Base-by-base conservation (phyloP, 2,329 filamentous ascomycete genomes). In the Xylogone sp. region DNA sequence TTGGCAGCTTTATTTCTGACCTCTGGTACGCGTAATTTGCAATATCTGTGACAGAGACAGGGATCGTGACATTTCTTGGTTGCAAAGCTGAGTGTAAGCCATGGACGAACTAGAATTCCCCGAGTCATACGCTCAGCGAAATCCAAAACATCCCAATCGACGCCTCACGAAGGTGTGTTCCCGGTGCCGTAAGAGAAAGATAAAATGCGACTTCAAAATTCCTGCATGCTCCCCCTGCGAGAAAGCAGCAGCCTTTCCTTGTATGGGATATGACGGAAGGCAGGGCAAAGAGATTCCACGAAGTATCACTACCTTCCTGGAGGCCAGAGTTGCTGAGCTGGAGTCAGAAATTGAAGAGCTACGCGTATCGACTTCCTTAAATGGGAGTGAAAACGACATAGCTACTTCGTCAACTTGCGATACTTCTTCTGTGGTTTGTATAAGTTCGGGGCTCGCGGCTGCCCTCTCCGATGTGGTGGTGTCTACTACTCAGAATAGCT, bases 101-200 rank as follows among this genome's bases (percentile, higher is more conserved):
- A 39, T 39, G 34, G 34, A 39, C n/a, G 34, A 39, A 39, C n/a
- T 39, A 39, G 34, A 39, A 18, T 16, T 16, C 5, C 34, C 34
- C 10, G 34, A 18, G 10, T 13, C 34, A 16, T 5, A 18, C n/a
- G n/a, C 5, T 16, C 34, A 13, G 13, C 34, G 13, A 39, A 39
- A 18, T 18, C 34, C 34, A 39, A 39, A 18, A 39, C 5, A 39
- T 16, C 34, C 13, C 34, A 39, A 49, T 49, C 47, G 47, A 21
- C 47, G 47, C 13, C 24, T 29, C 18, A 43, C 47, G 16, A 49
- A 49, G 22, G 42, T 43, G 4, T 49, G 47, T 24, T 18, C 47
- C 20, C 34, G 47, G n/a, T 49, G 47, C 19, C 42, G 43, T 24
- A 49, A 49, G 21, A n/a, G 47, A 49, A 49, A 49, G 47, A 49